Percentiles rank a stretch among this genome's conserved stretches.
These are phyloP conservation scores for Erodium maritimum DNA, from an alignment of 345 rosid genomes.

Conservation along the genomic window DNA sequence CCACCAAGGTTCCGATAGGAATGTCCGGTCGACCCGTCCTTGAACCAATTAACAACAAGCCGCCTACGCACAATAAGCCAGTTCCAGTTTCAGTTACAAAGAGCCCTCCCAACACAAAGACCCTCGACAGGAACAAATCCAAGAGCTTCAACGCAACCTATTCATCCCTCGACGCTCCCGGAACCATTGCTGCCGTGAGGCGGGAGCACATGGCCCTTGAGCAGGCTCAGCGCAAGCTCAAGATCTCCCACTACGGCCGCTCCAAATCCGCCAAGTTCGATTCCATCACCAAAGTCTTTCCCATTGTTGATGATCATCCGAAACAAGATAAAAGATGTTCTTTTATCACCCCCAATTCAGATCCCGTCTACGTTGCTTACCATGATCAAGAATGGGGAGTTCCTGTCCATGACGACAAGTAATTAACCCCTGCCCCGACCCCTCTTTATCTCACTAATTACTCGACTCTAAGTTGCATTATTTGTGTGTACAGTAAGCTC, in stretches of 20 bases:
- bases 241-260: slow-evolving; percentile 63
- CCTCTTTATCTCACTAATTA: neutral
- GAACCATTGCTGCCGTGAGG: slow-evolving; percentile 67
- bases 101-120: neutral
- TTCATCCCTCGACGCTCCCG: slow-evolving; percentile 31
- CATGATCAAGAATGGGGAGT: slow-evolving; percentile 85
- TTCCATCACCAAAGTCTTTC: slow-evolving; percentile 10
- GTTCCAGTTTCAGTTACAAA: no score
- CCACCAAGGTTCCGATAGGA: no score
- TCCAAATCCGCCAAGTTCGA: slow-evolving; percentile 26
- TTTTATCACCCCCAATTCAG: slow-evolving; percentile 59
- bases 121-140: neutral
- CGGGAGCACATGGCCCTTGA: slow-evolving; percentile 48
- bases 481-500: slow-evolving; percentile 22
- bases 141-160: slow-evolving; percentile 11
- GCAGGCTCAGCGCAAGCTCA: slow-evolving; percentile 49
- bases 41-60: no score
- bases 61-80: no score
- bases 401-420: slow-evolving; percentile 65
- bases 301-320: slow-evolving; percentile 12
- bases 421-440: slow-evolving; percentile 2
- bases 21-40: no score
- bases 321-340: slow-evolving; percentile 46
- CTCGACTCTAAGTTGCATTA: neutral
- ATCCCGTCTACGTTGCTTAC: slow-evolving; percentile 58